phyloP scores from a whole-genome alignment of 345 rosid genomes.

The Aquilaria yunnanensis region DNA sequence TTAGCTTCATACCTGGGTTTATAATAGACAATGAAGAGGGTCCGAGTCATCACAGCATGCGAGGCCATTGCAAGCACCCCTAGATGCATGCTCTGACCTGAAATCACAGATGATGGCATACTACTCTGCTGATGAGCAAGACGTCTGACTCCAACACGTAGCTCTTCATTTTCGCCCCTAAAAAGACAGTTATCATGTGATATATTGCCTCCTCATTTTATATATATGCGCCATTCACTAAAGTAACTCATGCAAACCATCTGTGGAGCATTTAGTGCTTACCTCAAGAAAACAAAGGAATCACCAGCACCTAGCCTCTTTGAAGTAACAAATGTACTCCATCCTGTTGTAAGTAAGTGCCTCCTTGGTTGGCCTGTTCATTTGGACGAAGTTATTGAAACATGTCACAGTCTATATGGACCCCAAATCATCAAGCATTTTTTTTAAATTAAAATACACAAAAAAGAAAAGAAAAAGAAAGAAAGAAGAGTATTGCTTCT shows the following conservation, averaged over 20 bases:
- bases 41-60: slow-evolving; percentile 51
- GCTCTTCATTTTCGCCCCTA: slow-evolving; percentile 51
- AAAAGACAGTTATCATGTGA: not conserved
- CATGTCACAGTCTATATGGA: too few species aligned
- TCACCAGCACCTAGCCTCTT: slow-evolving; percentile 72
- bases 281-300: slow-evolving; percentile 75
- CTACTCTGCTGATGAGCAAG: slow-evolving; percentile 41
- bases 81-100: slow-evolving; percentile 78
- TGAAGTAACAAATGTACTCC: slow-evolving; percentile 73
- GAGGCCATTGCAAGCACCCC: slow-evolving; percentile 86
- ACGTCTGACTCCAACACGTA: slow-evolving; percentile 63
- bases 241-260: not conserved
- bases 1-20: slow-evolving; percentile 50
- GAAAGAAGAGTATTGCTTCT: too few species aligned
- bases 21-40: slow-evolving; percentile 63
- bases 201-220: too few species aligned
- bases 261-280: too few species aligned
- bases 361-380: slow-evolving; percentile 64
- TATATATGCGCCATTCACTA: not conserved
- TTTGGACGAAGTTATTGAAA: not conserved
- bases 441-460: not conserved
- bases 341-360: slow-evolving; percentile 77
- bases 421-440: too few species aligned
- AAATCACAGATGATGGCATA: slow-evolving; percentile 63
- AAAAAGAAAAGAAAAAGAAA: not conserved